These are phyloP conservation scores for Fagus crenata DNA, from an alignment of 306 rosid genomes.

Conservation along the genomic window DNA sequence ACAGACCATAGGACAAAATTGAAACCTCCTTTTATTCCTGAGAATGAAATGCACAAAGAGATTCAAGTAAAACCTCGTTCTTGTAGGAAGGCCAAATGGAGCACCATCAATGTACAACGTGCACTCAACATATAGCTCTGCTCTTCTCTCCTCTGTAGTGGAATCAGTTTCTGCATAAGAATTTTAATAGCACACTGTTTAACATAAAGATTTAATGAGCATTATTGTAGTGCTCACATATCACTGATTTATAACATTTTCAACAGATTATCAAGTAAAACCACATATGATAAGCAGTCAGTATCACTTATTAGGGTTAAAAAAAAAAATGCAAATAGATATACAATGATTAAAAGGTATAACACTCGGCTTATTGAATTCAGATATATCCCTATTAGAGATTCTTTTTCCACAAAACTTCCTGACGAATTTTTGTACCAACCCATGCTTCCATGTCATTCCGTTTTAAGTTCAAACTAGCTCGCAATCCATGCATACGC, in stretches of 20 bases:
- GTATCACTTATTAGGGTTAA: not conserved
- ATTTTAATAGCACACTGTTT: not conserved
- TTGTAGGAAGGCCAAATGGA: constrained; percentile 84
- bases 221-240: not conserved
- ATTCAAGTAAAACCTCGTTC: constrained; percentile 64
- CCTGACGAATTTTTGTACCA: not conserved
- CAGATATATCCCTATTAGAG: not conserved
- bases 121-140: constrained; percentile 86
- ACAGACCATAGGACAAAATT: not conserved
- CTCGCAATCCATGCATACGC: too few species aligned
- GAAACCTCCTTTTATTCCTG: not conserved
- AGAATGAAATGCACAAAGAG: constrained; percentile 1
- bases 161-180: constrained; percentile 50
- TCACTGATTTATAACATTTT: constrained; percentile 1
- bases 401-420: not conserved
- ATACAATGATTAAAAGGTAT: not conserved
- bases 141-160: constrained; percentile 56
- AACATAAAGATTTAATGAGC: constrained; percentile 5
- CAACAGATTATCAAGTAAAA: not conserved
- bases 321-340: too few species aligned
- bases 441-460: not conserved
- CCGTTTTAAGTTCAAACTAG: not conserved
- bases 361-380: not conserved
- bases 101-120: constrained; percentile 86
- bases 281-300: not conserved